phyloP scores from a whole-genome alignment of 2,329 filamentous ascomycete genomes.

The Penicillium sp. region DNA sequence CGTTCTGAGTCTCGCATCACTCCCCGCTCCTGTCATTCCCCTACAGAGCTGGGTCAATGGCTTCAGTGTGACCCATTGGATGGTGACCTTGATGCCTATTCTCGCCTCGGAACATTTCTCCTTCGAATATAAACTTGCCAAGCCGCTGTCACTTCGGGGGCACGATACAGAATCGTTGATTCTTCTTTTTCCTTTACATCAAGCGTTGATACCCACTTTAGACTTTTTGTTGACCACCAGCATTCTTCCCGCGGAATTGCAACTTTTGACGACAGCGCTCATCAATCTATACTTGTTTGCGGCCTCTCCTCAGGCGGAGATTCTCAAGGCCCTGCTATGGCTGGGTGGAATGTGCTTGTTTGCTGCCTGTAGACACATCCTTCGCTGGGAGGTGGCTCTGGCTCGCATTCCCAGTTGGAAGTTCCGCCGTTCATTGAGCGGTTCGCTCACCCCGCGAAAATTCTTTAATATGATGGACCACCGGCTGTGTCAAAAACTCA shows the following conservation, averaged over 20 bases:
- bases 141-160: conserved; percentile 37
- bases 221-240: conserved; percentile 86
- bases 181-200: conserved; percentile 81
- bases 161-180: conserved; percentile 62
- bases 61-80: conserved; percentile 75
- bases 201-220: conserved; percentile 72
- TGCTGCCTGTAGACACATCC: conserved; percentile 70
- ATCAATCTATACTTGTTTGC: conserved; percentile 81
- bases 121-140: conserved; percentile 39
- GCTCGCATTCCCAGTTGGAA: conserved; percentile 91
- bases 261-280: conserved; percentile 79
- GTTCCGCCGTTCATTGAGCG: conserved; percentile 63
- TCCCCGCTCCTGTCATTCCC: conserved; percentile 75
- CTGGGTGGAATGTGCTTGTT: conserved; percentile 77
- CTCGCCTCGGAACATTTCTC: conserved; percentile 53
- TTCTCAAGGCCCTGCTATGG: conserved; percentile 85
- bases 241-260: conserved; percentile 81
- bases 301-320: conserved; percentile 77
- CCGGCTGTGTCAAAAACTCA: conserved; percentile 55
- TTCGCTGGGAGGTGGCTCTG: conserved; percentile 81
- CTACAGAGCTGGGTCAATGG: conserved; percentile 60
- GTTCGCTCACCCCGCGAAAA: conserved; percentile 41
- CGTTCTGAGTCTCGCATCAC: conserved; percentile 75
- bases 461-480: conserved; percentile 49
- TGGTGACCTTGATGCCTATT: conserved; percentile 72